These are phyloP conservation scores for Gracilaria caudata DNA, from an alignment of 23 red algal species.

Conservation along the genomic window DNA sequence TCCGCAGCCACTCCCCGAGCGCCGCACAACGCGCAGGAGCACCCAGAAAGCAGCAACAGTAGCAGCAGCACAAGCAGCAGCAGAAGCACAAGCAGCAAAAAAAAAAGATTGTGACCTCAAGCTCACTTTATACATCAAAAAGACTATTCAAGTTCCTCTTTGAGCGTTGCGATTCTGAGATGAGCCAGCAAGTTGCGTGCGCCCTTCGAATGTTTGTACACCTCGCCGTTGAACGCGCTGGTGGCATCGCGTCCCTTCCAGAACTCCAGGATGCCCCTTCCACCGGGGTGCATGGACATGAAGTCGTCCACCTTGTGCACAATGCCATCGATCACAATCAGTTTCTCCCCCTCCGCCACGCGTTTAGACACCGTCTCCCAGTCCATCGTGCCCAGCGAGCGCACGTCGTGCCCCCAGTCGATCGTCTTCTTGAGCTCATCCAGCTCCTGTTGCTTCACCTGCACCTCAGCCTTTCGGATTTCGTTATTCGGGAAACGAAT, in stretches of 20 bases:
- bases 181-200: conserved; percentile 91
- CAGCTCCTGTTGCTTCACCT: conserved; percentile 91
- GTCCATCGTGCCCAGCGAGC: conserved; percentile 75
- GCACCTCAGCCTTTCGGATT: conserved; percentile 88
- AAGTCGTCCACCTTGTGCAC: conserved; percentile 94
- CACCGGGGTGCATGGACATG: conserved; percentile 86
- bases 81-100: neutral
- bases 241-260: conserved; percentile 97
- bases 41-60: too few relatives aligned
- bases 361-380: conserved; percentile 72
- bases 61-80: neutral
- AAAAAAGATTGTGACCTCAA: conserved; percentile 19
- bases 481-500: conserved; percentile 95
- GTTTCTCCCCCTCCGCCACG: conserved; percentile 66
- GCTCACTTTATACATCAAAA: conserved; percentile 40
- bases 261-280: conserved; percentile 86
- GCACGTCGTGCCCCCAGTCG: conserved; percentile 87
- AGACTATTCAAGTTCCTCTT: conserved; percentile 73
- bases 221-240: conserved; percentile 95
- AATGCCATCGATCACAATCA: conserved; percentile 88
- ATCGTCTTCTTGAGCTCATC: conserved; percentile 83
- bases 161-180: conserved; percentile 80
- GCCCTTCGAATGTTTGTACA: conserved; percentile 96
- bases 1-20: neutral
- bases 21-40: too few relatives aligned